Evolutionary conservation across 2,329 filamentous ascomycete genomes (phyloP).

Genomic region (Malbranchea cinnamomea): DNA sequence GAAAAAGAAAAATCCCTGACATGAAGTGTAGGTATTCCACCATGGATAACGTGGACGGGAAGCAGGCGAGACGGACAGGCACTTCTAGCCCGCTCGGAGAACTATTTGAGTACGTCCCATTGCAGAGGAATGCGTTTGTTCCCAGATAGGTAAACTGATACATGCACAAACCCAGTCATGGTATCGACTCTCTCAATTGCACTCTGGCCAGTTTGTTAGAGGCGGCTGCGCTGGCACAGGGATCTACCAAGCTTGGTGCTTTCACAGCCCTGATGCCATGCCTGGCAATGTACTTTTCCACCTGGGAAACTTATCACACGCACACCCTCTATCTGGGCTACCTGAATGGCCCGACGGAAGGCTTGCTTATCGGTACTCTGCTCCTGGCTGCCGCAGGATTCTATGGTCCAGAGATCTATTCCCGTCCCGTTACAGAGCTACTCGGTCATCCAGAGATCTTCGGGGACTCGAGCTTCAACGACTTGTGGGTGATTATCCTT

Average conservation of each 20-base stretch:
- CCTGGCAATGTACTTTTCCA: slow-evolving; percentile 97
- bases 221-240: slow-evolving; percentile 83
- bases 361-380: slow-evolving; percentile 69
- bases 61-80: slow-evolving; percentile 86
- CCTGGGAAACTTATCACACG: slow-evolving; percentile 98
- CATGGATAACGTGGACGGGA: slow-evolving; percentile 97
- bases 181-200: slow-evolving; percentile 96
- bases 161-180: slow-evolving; percentile 53
- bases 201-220: slow-evolving; percentile 83
- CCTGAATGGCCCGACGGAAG: slow-evolving; percentile 95
- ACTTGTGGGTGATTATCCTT: slow-evolving; percentile 72
- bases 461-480: slow-evolving; percentile 60
- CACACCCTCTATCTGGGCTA: slow-evolving; percentile 92
- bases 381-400: slow-evolving; percentile 80
- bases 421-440: slow-evolving; percentile 53
- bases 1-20: background rate
- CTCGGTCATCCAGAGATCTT: slow-evolving; percentile 51
- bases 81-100: slow-evolving; percentile 91
- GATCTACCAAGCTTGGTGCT: slow-evolving; percentile 67
- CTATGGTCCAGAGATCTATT: slow-evolving; percentile 81
- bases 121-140: too few relatives aligned
- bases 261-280: slow-evolving; percentile 87
- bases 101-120: slow-evolving; percentile 64
- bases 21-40: slow-evolving; percentile 54
- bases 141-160: too few relatives aligned